Evolutionary conservation across 495 filamentous ascomycete species (phyloP).

Genomic region (Daldinia loculata): DNA sequence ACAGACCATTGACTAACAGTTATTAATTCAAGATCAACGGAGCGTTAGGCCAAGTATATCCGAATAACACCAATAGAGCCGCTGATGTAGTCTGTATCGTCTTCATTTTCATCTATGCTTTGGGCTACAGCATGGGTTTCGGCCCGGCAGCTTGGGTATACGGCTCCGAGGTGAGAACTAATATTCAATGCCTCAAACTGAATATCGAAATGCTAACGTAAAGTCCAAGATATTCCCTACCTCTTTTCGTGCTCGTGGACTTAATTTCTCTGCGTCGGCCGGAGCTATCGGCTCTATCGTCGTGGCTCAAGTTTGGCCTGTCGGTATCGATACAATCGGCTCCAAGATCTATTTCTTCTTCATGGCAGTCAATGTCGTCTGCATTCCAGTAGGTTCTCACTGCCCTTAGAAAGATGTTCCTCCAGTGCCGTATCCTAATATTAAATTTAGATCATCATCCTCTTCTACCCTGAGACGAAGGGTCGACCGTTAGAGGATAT

Average conservation of each 20-base stretch:
- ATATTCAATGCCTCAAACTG: neutral
- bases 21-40: slow-evolving; percentile 58
- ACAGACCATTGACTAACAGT: slow-evolving; percentile 1
- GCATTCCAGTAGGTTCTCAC: slow-evolving; percentile 52
- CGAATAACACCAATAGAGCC: slow-evolving; percentile 57
- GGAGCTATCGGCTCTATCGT: slow-evolving; percentile 61
- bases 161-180: slow-evolving; percentile 59
- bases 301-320: slow-evolving; percentile 61
- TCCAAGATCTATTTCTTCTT: slow-evolving; percentile 69
- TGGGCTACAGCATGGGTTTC: slow-evolving; percentile 65
- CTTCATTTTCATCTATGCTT: slow-evolving; percentile 66
- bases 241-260: slow-evolving; percentile 58
- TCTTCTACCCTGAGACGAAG: slow-evolving; percentile 65
- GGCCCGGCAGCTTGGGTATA: slow-evolving; percentile 67
- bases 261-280: slow-evolving; percentile 61
- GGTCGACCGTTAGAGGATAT: slow-evolving; percentile 61
- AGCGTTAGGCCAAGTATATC: slow-evolving; percentile 59
- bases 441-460: slow-evolving; percentile 49
- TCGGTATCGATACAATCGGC: slow-evolving; percentile 60
- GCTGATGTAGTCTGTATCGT: slow-evolving; percentile 63
- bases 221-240: slow-evolving; percentile 62
- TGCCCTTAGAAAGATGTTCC: neutral
- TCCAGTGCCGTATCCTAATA: neutral
- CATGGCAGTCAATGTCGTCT: slow-evolving; percentile 61
- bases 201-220: neutral